A percentile compares a stretch with the other conserved stretches of the same genome.
Conservation (phyloP, 495 filamentous ascomycete genomes). For the Penicillium samsonianum region DNA sequence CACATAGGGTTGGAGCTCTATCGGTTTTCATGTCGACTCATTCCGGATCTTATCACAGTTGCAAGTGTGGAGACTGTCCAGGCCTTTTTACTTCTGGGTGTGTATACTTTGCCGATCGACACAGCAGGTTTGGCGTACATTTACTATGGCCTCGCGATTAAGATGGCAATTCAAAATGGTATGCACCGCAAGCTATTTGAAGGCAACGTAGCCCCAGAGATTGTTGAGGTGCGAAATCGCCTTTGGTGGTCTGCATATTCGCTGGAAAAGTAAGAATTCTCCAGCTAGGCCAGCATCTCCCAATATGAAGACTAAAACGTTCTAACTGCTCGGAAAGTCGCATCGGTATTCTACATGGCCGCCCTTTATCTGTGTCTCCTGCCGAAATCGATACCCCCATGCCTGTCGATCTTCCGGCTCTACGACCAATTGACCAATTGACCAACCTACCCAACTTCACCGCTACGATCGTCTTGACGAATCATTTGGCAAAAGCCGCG, state of each 20-base stretch:
- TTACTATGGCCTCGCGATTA: conserved; percentile 20
- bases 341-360: conserved; percentile 19
- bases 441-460: conserved; percentile 14
- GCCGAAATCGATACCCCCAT: conserved; percentile 16
- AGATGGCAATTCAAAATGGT: conserved; percentile 21
- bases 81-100: conserved; percentile 17
- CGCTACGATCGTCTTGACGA: conserved; percentile 16
- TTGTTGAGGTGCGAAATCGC: conserved; percentile 15
- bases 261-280: conserved; percentile 9
- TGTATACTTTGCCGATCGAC: conserved; percentile 20
- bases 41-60: conserved; percentile 21
- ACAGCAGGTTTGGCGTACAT: conserved; percentile 18
- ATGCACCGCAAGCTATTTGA: conserved; percentile 16
- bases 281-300: not conserved
- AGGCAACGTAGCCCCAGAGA: not conserved
- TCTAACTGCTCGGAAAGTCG: conserved; percentile 12
- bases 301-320: not conserved
- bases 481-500: conserved; percentile 12
- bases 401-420: conserved; percentile 7
- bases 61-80: conserved; percentile 20
- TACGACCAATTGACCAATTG: not conserved
- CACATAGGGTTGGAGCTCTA: conserved; percentile 12
- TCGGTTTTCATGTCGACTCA: conserved; percentile 21
- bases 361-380: conserved; percentile 13
- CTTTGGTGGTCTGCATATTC: conserved; percentile 20